Evolutionary conservation across 1,139 yeast genomes (phyloP), one percentile per base, ranked within the genome.

Genomic region (Hemisphaericaspora xylofermentans): DNA sequence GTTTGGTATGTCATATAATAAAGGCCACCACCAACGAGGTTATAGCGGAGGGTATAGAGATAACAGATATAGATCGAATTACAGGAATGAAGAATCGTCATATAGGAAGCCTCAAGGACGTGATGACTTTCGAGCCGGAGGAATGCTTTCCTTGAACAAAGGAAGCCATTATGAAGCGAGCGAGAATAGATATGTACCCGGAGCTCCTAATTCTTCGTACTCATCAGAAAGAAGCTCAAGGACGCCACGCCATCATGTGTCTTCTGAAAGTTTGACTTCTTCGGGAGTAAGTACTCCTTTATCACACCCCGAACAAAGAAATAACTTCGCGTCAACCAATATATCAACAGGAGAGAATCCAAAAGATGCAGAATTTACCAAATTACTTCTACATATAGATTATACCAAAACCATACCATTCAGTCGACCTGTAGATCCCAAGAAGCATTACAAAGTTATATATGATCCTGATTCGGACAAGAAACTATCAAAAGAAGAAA

Each of bases 391-490:
- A 43, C 74, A 69, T 49, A 32, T 43, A 1, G 70, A 64, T 38
- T 48, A 52, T 45, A 47, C 50, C 27, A 30, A 43, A 16, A 33
- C 47, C 18, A 41, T 52, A 27, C 47, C 54, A 16, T 42, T 43
- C 31, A 22, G 45, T 17, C 39, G 51, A 38, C 43, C 46, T 1
- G 43, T 53, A 4, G 66, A 64, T 30, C 38, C 48, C 3, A 49
- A 49, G 35, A 71, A 65, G 47, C 63, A 73, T 60, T 64, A 63
- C 53, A 62, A 64, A 43, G 78, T 78, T 2, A 39, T 66, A 2
- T 80, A 78, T 49, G 93, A 86, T 46, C 89, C 87, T 5, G 88
- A 82, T 40, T 45, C 55, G 10, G 67, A 62, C 40, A 60, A 59
- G 36, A 26, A 49, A 4, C 45, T 63, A 14, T 36, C 58, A 13